phyloP scores from a whole-genome alignment of 2,329 filamentous ascomycete species.

The Pyrenophora teres region DNA sequence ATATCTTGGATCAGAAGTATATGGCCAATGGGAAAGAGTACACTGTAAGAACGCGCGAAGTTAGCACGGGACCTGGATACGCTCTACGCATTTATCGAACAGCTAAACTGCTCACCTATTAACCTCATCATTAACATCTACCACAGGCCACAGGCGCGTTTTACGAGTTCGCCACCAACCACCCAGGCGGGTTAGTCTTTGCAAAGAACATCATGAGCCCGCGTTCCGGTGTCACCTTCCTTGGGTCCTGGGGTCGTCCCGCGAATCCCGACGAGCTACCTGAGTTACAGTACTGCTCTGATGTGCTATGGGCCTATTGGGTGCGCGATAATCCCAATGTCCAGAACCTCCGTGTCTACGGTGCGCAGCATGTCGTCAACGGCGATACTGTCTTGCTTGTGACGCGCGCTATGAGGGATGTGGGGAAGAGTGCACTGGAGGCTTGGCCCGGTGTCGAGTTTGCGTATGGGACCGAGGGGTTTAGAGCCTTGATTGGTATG shows the following conservation, averaged over 20 bases:
- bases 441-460: conserved; percentile 28
- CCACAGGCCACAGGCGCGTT: conserved; percentile 20
- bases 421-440: not conserved
- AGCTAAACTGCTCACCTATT: not conserved
- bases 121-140: not conserved
- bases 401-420: conserved; percentile 20
- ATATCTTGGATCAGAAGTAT: conserved; percentile 17
- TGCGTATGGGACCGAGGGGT: conserved; percentile 16
- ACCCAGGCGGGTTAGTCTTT: conserved; percentile 17
- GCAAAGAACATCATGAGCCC: conserved; percentile 16
- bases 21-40: conserved; percentile 18
- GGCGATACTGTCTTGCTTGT: conserved; percentile 18
- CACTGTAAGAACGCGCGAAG: conserved; percentile 1
- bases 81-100: too few species aligned
- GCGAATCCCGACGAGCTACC: conserved; percentile 25
- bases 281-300: conserved; percentile 17
- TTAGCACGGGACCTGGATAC: not conserved
- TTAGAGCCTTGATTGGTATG: conserved; percentile 28
- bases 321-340: conserved; percentile 18
- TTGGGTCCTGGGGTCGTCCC: conserved; percentile 8
- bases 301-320: conserved; percentile 33
- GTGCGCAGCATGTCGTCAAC: conserved; percentile 20
- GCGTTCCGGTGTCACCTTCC: conserved; percentile 2
- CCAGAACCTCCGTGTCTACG: conserved; percentile 25
- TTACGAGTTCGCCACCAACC: conserved; percentile 24